These are phyloP conservation scores for Kodamaea laetipori DNA, from an alignment of 805 yeast species.

Conservation along the genomic window DNA sequence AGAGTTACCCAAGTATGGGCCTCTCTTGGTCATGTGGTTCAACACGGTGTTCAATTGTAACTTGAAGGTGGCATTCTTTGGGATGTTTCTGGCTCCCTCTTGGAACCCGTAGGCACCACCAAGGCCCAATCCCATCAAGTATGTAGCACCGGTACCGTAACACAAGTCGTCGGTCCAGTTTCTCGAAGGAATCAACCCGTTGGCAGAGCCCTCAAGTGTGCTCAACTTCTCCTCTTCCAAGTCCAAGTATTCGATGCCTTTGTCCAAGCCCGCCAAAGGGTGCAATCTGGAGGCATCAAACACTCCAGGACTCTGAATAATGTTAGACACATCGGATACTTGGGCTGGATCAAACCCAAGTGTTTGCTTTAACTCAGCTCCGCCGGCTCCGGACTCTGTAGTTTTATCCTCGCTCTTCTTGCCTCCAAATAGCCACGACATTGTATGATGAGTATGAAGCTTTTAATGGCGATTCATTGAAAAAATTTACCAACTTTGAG, in stretches of 20 bases:
- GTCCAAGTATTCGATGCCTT: conserved; percentile 86
- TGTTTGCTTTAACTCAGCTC: conserved; percentile 27
- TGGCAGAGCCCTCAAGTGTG: conserved; percentile 78
- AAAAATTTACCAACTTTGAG: conserved; percentile 9
- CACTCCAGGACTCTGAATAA: conserved; percentile 60
- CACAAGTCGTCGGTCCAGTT: conserved; percentile 97
- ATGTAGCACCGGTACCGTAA: conserved; percentile 96
- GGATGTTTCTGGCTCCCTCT: conserved; percentile 81
- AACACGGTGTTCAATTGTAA: conserved; percentile 85
- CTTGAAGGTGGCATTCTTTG: conserved; percentile 73
- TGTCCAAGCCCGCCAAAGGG: conserved; percentile 90
- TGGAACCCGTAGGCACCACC: conserved; percentile 90
- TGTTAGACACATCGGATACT: conserved; percentile 62
- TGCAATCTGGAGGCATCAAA: conserved; percentile 76
- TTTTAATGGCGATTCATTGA: conserved; percentile 6
- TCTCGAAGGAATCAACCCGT: conserved; percentile 92
- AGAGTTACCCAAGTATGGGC: conserved; percentile 92
- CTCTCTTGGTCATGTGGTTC: conserved; percentile 91
- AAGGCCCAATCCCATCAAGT: conserved; percentile 77
- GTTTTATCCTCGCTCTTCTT: conserved; percentile 18
- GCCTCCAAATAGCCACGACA: conserved; percentile 58
- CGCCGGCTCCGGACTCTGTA: conserved; percentile 9
- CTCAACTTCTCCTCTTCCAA: conserved; percentile 78
- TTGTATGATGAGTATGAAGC: conserved; percentile 15
- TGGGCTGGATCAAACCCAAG: conserved; percentile 68